A percentile compares a stretch with the other conserved stretches of the same genome.
Evolutionary conservation across 2,329 filamentous ascomycete genomes (phyloP).

Genomic region (Verticillium zaregamsianum): DNA sequence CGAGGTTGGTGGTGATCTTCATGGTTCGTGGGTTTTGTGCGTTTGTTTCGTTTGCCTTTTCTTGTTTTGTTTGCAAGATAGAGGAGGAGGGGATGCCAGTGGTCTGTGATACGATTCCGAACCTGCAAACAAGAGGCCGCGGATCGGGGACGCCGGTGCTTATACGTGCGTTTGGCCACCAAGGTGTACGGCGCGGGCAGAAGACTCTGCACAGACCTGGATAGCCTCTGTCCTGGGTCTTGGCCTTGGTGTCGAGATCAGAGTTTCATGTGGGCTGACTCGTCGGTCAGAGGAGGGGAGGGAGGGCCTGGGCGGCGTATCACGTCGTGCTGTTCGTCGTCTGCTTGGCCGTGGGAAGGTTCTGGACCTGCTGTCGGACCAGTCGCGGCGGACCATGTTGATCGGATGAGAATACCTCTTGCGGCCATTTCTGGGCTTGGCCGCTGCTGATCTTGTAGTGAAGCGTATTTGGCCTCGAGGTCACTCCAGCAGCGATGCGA

Average conservation of each 20-base stretch:
- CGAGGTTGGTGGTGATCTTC: slow-evolving; percentile 15
- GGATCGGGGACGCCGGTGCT: not conserved
- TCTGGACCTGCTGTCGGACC: not conserved
- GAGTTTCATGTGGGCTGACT: not conserved
- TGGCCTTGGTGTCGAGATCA: not conserved
- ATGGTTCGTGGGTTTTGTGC: slow-evolving; percentile 3
- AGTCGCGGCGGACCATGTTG: not conserved
- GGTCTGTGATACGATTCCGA: not conserved
- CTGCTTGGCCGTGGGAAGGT: not conserved
- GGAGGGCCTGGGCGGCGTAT: not conserved
- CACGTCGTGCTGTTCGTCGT: not conserved
- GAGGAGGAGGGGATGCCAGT: not conserved
- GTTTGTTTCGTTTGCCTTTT: not conserved
- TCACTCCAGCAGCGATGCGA: too few species aligned
- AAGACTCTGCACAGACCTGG: not conserved
- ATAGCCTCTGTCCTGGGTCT: not conserved
- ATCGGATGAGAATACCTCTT: not conserved
- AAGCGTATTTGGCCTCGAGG: too few species aligned
- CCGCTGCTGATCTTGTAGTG: not conserved
- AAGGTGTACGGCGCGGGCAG: not conserved
- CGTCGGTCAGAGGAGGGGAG: not conserved
- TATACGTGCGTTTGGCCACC: not conserved
- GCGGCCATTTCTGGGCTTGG: not conserved
- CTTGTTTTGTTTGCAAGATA: not conserved
- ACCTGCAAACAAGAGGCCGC: not conserved